Evolutionary conservation across 805 yeast species (phyloP).

Genomic region (Zygoascus flipseniorum): DNA sequence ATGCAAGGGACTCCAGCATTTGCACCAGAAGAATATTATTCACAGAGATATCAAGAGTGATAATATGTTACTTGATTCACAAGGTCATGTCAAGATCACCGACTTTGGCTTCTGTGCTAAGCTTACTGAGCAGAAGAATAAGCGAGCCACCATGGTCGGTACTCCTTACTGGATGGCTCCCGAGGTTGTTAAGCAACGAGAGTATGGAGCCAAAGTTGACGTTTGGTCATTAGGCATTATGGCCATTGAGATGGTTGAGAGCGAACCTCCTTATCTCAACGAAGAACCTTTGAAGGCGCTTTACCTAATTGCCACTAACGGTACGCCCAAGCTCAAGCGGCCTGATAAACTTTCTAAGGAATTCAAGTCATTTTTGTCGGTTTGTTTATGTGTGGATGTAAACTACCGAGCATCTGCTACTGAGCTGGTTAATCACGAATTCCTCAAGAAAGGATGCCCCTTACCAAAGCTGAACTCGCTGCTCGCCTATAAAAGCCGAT

Average conservation of each 20-base stretch:
- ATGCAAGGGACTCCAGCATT: constrained; percentile 70
- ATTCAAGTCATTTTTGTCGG: constrained; percentile 60
- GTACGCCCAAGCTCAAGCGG: constrained; percentile 78
- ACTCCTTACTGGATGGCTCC: constrained; percentile 93
- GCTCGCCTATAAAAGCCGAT: constrained; percentile 13
- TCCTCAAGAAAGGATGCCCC: constrained; percentile 26
- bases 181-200: constrained; percentile 71
- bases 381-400: constrained; percentile 77
- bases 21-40: constrained; percentile 87
- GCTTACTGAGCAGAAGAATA: constrained; percentile 66
- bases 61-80: constrained; percentile 71
- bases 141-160: constrained; percentile 93
- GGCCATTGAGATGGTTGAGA: constrained; percentile 83
- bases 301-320: constrained; percentile 69
- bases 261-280: constrained; percentile 76
- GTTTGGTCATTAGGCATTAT: constrained; percentile 79
- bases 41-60: constrained; percentile 96
- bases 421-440: constrained; percentile 59
- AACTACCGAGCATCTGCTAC: constrained; percentile 73
- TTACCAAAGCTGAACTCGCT: constrained; percentile 15
- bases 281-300: constrained; percentile 73
- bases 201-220: constrained; percentile 74
- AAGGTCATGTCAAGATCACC: constrained; percentile 87
- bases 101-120: constrained; percentile 98
- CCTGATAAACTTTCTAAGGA: constrained; percentile 67